A percentile compares a stretch with the other conserved stretches of the same genome.
phyloP scores from a whole-genome alignment of 2,329 filamentous ascomycete species.

The Hortaea werneckii region DNA sequence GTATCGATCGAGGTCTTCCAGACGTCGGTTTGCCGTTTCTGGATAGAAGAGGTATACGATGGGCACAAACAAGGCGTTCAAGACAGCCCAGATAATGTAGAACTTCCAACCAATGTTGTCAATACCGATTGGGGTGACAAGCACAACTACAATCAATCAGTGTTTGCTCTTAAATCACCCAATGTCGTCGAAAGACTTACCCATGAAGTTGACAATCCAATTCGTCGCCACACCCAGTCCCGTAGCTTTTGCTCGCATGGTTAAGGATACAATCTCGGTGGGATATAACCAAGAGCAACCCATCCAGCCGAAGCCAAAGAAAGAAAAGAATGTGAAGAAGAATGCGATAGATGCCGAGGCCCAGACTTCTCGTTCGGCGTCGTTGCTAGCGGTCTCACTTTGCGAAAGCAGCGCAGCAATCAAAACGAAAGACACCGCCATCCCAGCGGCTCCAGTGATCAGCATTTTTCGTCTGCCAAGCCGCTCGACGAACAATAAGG shows the following conservation, averaged over 20 bases:
- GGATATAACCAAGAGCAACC: constrained; percentile 44
- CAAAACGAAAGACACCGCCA: too few relatives aligned
- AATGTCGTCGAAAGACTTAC: too few relatives aligned
- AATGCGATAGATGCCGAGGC: constrained; percentile 17
- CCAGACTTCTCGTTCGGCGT: background rate
- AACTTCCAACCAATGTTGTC: constrained; percentile 11
- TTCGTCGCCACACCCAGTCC: background rate
- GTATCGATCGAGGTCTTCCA: constrained; percentile 57
- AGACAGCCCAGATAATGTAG: constrained; percentile 37
- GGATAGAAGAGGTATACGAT: constrained; percentile 51
- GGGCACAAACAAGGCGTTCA: constrained; percentile 43
- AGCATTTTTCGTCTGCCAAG: background rate
- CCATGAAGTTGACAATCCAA: background rate
- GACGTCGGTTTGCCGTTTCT: constrained; percentile 42
- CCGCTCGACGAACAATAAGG: background rate
- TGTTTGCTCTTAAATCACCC: too few relatives aligned
- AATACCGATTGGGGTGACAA: background rate
- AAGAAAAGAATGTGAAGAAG: constrained; percentile 20
- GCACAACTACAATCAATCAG: background rate
- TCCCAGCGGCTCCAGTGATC: background rate
- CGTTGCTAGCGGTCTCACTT: constrained; percentile 20
- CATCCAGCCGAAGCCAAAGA: constrained; percentile 11
- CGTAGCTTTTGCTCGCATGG: constrained; percentile 11
- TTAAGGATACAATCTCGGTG: constrained; percentile 44
- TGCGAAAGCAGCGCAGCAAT: too few relatives aligned